Evolutionary conservation across 2,329 filamentous ascomycete species (phyloP).

Genomic region (Diaporthe vaccinii): DNA sequence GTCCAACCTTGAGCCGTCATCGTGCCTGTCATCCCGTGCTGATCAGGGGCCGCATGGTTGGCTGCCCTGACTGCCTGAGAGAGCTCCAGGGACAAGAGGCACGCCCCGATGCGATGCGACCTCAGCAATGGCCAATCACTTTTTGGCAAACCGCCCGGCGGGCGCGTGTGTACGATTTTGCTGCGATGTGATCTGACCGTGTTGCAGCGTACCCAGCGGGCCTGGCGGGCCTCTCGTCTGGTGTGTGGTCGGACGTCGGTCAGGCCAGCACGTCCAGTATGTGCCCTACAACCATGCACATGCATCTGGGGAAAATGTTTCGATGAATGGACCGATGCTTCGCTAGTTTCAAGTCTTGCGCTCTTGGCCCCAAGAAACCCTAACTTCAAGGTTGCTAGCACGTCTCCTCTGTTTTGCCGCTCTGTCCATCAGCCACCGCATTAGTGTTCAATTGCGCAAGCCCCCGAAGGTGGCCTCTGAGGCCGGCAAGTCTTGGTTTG

Average conservation of each 20-base stretch:
- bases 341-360: constrained; percentile 15
- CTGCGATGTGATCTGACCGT: neutral
- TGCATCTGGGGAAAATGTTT: constrained; percentile 18
- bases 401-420: constrained; percentile 9
- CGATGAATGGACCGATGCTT: constrained; percentile 30
- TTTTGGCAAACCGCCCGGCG: neutral
- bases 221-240: neutral
- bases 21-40: constrained; percentile 35
- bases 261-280: neutral
- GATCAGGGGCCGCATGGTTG: constrained; percentile 33
- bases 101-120: constrained; percentile 23
- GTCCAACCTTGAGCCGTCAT: constrained; percentile 14
- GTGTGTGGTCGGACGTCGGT: constrained; percentile 16
- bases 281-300: constrained; percentile 17
- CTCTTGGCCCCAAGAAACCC: constrained; percentile 24
- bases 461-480: neutral
- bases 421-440: constrained; percentile 29
- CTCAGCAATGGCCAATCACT: constrained; percentile 21
- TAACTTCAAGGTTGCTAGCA: constrained; percentile 7
- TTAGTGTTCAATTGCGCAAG: constrained; percentile 29
- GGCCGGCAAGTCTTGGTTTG: constrained; percentile 6
- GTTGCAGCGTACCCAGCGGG: neutral
- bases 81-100: constrained; percentile 1
- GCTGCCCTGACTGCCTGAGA: constrained; percentile 31
- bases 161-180: neutral